phyloP scores from a whole-genome alignment of 2,329 filamentous ascomycete genomes.

The Aspergillus niger region DNA sequence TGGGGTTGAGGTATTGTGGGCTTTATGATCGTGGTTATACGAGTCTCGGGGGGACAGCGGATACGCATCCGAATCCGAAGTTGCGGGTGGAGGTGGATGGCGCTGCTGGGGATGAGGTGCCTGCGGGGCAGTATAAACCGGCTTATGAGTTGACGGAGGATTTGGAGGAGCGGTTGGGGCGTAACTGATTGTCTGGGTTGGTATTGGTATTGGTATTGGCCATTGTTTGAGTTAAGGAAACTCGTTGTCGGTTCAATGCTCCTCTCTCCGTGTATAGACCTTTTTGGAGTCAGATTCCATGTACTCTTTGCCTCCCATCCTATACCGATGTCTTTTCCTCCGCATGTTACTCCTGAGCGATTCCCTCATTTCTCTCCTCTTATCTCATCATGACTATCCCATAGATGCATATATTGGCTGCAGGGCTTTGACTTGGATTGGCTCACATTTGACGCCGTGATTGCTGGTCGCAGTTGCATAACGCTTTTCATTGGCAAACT shows the following conservation, averaged over 20 bases:
- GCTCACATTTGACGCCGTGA: neutral
- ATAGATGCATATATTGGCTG: neutral
- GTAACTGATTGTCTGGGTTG: constrained; percentile 50
- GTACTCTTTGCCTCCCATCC: neutral
- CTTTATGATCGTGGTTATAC: constrained; percentile 91
- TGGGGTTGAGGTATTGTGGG: constrained; percentile 79
- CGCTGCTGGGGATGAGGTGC: constrained; percentile 23
- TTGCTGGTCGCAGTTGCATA: neutral
- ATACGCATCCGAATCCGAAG: constrained; percentile 87
- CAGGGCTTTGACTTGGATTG: neutral
- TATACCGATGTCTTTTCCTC: neutral
- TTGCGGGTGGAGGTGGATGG: constrained; percentile 47
- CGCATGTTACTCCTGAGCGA: neutral
- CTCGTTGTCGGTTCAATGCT: neutral
- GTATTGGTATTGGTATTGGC: neutral
- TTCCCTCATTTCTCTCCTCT: neutral
- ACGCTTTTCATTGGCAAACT: constrained; percentile 12
- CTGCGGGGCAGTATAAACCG: constrained; percentile 59
- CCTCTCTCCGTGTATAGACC: neutral
- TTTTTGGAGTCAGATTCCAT: neutral
- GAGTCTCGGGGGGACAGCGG: constrained; percentile 82
- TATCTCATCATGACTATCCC: neutral
- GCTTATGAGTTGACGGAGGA: constrained; percentile 76
- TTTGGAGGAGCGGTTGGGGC: constrained; percentile 74
- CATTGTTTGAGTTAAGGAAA: neutral